phyloP scores from a whole-genome alignment of 2,329 filamentous ascomycete species.

The Hysterium pulicare region DNA sequence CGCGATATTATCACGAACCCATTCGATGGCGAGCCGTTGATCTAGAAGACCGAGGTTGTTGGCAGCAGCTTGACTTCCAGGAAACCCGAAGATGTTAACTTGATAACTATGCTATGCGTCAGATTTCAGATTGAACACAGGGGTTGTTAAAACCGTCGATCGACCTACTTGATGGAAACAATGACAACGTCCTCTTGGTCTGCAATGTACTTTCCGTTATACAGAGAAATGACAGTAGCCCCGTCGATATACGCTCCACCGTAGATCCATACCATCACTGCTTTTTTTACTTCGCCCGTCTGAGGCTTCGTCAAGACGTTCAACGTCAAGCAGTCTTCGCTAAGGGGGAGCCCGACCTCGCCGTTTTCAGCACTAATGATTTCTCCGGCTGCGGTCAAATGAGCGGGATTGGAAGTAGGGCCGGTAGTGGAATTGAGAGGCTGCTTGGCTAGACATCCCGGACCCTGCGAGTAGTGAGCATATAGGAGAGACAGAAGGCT shows the following conservation, averaged over 20 bases:
- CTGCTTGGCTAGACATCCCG: background rate
- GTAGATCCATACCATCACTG: slow-evolving; percentile 42
- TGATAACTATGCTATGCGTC: slow-evolving; percentile 22
- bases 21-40: slow-evolving; percentile 52
- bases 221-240: slow-evolving; percentile 35
- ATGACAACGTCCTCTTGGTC: slow-evolving; percentile 40
- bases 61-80: slow-evolving; percentile 18
- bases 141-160: slow-evolving; percentile 34
- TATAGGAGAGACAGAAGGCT: background rate
- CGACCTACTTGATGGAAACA: slow-evolving; percentile 36
- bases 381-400: background rate
- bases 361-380: slow-evolving; percentile 1
- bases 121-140: slow-evolving; percentile 41
- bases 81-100: slow-evolving; percentile 36
- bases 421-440: background rate
- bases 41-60: slow-evolving; percentile 53
- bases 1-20: slow-evolving; percentile 50
- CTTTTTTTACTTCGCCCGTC: slow-evolving; percentile 20
- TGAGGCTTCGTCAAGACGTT: slow-evolving; percentile 31
- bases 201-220: slow-evolving; percentile 35
- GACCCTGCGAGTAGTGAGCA: background rate
- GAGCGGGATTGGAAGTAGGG: background rate
- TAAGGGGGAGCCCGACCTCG: slow-evolving; percentile 15
- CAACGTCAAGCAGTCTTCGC: slow-evolving; percentile 30
- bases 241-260: slow-evolving; percentile 41